Percentiles rank a stretch among this genome's conserved stretches.
Evolutionary conservation across 2,329 filamentous ascomycete genomes (phyloP).

Genomic region (Beauveria rudraprayagi): DNA sequence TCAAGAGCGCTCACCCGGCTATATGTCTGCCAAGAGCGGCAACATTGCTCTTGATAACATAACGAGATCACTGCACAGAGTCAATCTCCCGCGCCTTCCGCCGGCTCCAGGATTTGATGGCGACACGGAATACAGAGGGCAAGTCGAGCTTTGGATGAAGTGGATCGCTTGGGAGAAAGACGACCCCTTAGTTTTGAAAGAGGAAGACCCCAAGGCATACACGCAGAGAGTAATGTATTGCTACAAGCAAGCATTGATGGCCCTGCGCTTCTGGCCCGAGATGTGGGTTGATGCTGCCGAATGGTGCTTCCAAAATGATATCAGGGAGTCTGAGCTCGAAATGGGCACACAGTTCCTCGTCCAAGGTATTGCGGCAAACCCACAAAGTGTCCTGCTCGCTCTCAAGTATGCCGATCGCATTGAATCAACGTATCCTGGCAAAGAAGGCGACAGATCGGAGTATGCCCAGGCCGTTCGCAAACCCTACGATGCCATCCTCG

Average conservation of each 20-base stretch:
- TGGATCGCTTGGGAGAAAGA: conserved; percentile 96
- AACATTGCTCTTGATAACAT: conserved; percentile 88
- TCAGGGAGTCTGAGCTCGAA: conserved; percentile 52
- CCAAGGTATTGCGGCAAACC: conserved; percentile 80
- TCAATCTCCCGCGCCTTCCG: conserved; percentile 71
- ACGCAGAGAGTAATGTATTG: conserved; percentile 77
- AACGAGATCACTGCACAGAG: conserved; percentile 65
- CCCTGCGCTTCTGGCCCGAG: conserved; percentile 87
- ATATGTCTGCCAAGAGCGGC: conserved; percentile 92
- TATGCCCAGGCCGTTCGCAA: conserved; percentile 73
- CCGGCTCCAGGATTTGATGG: conserved; percentile 82
- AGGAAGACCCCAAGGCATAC: conserved; percentile 69
- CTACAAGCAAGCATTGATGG: conserved; percentile 91
- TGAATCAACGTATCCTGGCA: conserved; percentile 67
- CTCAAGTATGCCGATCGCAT: conserved; percentile 85
- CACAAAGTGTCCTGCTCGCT: conserved; percentile 83
- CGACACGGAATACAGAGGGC: conserved; percentile 71
- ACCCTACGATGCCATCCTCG: conserved; percentile 74
- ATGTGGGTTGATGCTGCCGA: conserved; percentile 93
- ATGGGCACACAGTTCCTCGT: conserved; percentile 68
- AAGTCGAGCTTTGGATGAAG: conserved; percentile 82
- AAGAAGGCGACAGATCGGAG: conserved; percentile 69
- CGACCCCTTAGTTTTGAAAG: conserved; percentile 77
- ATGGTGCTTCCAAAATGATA: conserved; percentile 76
- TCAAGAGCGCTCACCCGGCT: conserved; percentile 83